Percentiles rank a stretch among this genome's conserved stretches.
phyloP scores from a whole-genome alignment of 495 filamentous ascomycete species.

The Margaritispora aquatica region DNA sequence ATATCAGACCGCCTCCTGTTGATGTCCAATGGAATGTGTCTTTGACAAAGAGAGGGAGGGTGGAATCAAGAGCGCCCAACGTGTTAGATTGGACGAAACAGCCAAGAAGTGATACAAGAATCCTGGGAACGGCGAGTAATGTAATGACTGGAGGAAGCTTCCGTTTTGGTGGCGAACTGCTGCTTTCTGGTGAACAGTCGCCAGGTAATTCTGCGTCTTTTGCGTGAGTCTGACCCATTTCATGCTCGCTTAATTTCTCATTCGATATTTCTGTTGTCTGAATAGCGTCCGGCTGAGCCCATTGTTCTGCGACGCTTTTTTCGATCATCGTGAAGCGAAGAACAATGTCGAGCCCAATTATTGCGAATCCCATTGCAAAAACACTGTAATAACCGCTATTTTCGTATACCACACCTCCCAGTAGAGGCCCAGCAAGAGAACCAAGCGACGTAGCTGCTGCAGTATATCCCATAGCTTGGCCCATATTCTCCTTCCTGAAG shows the following conservation, averaged over 20 bases:
- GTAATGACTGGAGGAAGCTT: slow-evolving; percentile 26
- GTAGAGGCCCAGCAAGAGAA: slow-evolving; percentile 62
- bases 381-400: slow-evolving; percentile 67
- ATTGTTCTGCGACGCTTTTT: slow-evolving; percentile 62
- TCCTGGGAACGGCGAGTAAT: slow-evolving; percentile 49
- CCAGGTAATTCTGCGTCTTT: not conserved
- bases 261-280: not conserved
- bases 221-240: no score
- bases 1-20: slow-evolving; percentile 64
- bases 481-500: slow-evolving; percentile 36
- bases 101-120: slow-evolving; percentile 51
- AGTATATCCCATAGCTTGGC: slow-evolving; percentile 70
- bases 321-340: slow-evolving; percentile 68
- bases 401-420: slow-evolving; percentile 74
- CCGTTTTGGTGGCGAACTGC: not conserved
- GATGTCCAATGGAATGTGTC: slow-evolving; percentile 59
- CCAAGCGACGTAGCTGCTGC: slow-evolving; percentile 62
- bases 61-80: slow-evolving; percentile 47
- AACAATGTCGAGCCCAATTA: slow-evolving; percentile 64
- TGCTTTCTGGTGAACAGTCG: not conserved
- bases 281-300: slow-evolving; percentile 28
- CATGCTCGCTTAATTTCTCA: not conserved
- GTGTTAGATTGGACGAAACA: slow-evolving; percentile 51
- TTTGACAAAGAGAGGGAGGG: slow-evolving; percentile 60
- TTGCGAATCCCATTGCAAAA: slow-evolving; percentile 62